These are phyloP conservation scores for Hansenula anomala DNA, from an alignment of 1,139 yeast species.

Conservation along the genomic window DNA sequence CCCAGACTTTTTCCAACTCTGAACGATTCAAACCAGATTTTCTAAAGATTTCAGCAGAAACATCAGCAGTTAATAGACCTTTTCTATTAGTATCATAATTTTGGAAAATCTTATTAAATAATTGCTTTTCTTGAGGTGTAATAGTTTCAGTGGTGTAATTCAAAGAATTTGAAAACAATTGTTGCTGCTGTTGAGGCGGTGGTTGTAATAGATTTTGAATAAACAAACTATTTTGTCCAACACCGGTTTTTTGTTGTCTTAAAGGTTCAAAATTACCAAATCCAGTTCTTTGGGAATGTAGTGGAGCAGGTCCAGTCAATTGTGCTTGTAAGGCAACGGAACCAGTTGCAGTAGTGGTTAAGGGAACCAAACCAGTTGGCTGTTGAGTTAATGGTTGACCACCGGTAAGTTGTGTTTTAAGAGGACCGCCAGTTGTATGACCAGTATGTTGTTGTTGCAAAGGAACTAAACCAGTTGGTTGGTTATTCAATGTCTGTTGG, in stretches of 20 bases:
- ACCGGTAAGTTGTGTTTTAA: constrained; percentile 32
- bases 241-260: constrained; percentile 50
- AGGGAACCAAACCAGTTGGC: constrained; percentile 31
- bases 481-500: constrained; percentile 20
- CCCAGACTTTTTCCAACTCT: constrained; percentile 91
- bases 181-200: constrained; percentile 24
- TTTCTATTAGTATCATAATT: constrained; percentile 74
- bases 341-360: constrained; percentile 34
- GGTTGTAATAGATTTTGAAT: constrained; percentile 27
- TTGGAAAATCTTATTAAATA: constrained; percentile 81
- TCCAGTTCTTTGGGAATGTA: constrained; percentile 30
- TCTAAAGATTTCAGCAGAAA: constrained; percentile 82
- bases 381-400: constrained; percentile 23
- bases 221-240: constrained; percentile 38
- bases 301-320: constrained; percentile 9
- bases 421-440: constrained; percentile 23
- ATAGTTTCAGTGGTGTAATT: constrained; percentile 57
- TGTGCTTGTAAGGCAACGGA: constrained; percentile 17
- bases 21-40: constrained; percentile 84
- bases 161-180: constrained; percentile 22
- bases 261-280: constrained; percentile 22
- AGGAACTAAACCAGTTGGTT: constrained; percentile 25
- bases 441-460: constrained; percentile 21
- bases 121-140: constrained; percentile 77
- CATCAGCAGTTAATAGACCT: constrained; percentile 75